phyloP scores from a whole-genome alignment of 1,284 basidiomycete genomes.

The Boletus subluridellus region DNA sequence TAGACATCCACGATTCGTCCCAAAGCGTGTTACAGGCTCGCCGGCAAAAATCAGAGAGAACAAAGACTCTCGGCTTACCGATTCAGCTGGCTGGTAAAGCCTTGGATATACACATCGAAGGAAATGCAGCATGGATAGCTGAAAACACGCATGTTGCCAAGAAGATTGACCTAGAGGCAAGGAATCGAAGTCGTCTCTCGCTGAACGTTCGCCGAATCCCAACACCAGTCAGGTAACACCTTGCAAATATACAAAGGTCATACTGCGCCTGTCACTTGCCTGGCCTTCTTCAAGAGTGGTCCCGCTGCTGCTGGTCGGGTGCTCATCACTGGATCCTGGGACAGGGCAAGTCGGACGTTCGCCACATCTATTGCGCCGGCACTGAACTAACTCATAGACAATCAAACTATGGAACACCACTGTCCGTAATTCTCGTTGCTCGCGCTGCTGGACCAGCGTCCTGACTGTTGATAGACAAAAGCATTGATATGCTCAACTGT shows the following conservation, averaged over 20 bases:
- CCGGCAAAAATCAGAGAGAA: slow-evolving; percentile 67
- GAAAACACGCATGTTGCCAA: slow-evolving; percentile 77
- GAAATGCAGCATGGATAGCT: slow-evolving; percentile 74
- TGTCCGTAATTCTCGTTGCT: slow-evolving; percentile 41
- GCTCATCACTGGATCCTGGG: slow-evolving; percentile 88
- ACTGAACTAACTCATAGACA: slow-evolving; percentile 43
- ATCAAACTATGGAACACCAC: slow-evolving; percentile 80
- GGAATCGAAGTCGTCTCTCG: slow-evolving; percentile 11
- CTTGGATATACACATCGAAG: slow-evolving; percentile 63
- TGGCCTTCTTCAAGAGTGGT: slow-evolving; percentile 58
- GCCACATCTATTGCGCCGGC: background rate
- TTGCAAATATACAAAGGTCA: slow-evolving; percentile 77
- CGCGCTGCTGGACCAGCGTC: background rate
- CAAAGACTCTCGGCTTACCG: slow-evolving; percentile 70
- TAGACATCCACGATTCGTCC: background rate
- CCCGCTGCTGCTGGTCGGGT: slow-evolving; percentile 41
- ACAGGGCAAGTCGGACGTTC: slow-evolving; percentile 53
- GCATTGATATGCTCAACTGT: slow-evolving; percentile 62
- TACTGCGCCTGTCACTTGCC: slow-evolving; percentile 78
- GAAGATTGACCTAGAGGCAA: slow-evolving; percentile 73
- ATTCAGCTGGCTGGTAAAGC: slow-evolving; percentile 74
- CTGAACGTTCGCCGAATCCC: slow-evolving; percentile 13
- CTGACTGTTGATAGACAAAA: slow-evolving; percentile 53
- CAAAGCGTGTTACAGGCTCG: slow-evolving; percentile 48
- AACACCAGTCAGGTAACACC: slow-evolving; percentile 70